phyloP scores from a whole-genome alignment of 129 eudicot genomes.

The Chrysanthemum lavandulifolium region DNA sequence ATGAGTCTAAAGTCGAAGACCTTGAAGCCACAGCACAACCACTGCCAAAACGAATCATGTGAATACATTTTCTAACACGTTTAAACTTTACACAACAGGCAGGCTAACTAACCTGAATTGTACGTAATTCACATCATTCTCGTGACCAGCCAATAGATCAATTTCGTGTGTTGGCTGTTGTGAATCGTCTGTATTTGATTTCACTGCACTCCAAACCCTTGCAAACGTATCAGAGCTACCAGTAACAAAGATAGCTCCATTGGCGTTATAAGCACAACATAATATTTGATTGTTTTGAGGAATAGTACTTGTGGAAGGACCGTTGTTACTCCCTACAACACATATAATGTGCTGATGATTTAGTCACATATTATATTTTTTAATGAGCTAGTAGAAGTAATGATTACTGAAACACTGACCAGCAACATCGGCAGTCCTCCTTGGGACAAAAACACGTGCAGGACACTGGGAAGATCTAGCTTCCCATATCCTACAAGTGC shows the following conservation, averaged over 20 bases:
- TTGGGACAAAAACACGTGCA: conserved; percentile 81
- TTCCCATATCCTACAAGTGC: conserved; percentile 97
- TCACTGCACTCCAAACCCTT: conserved; percentile 96
- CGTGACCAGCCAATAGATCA: conserved; percentile 92
- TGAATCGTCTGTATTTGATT: conserved; percentile 55
- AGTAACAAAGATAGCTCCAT: conserved; percentile 88
- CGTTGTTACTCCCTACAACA: conserved; percentile 62
- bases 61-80: neutral
- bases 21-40: conserved; percentile 90
- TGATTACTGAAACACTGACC: conserved; percentile 48
- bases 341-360: conserved; percentile 21
- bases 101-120: conserved; percentile 71
- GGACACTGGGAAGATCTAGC: conserved; percentile 64
- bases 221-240: conserved; percentile 99
- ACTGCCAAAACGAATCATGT: conserved; percentile 43
- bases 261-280: conserved; percentile 96
- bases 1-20: conserved; percentile 48
- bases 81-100: neutral
- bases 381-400: conserved; percentile 10
- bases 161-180: conserved; percentile 83
- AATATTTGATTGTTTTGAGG: conserved; percentile 68
- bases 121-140: conserved; percentile 96
- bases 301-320: conserved; percentile 37
- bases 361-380: neutral
- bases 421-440: conserved; percentile 40